Conservation (phyloP, 2,329 filamentous ascomycete genomes). For the Colletotrichum phormii region DNA sequence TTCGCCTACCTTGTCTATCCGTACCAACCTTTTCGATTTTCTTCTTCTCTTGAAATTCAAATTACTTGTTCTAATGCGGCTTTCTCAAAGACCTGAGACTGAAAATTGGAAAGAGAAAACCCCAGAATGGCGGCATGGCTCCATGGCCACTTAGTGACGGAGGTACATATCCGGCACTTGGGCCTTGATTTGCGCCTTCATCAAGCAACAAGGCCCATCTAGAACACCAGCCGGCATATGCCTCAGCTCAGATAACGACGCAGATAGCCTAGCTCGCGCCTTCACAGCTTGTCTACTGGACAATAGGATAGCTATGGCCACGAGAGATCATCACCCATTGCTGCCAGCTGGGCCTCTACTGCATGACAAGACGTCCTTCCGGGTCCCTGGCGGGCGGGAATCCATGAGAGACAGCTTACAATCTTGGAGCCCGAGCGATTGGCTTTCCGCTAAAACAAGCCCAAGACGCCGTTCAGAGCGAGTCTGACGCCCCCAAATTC, state of each 20-base stretch:
- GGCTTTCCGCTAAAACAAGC: slow-evolving; percentile 23
- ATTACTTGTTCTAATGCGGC: neutral
- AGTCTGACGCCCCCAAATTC: slow-evolving; percentile 21
- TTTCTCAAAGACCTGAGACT: neutral
- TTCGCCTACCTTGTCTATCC: neutral
- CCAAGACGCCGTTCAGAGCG: slow-evolving; percentile 1
- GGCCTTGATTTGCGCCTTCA: neutral
- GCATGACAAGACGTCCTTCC: neutral
- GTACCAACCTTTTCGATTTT: neutral
- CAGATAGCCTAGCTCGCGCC: neutral
- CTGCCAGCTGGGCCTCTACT: neutral
- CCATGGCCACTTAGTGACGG: neutral
- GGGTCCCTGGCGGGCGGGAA: neutral
- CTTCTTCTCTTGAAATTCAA: no score
- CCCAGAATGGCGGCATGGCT: neutral
- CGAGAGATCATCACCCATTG: neutral
- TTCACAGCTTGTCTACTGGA: neutral
- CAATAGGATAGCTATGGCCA: neutral
- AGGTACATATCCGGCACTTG: neutral
- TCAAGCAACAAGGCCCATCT: neutral
- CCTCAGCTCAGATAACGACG: neutral
- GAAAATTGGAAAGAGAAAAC: neutral
- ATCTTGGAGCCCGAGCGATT: neutral
- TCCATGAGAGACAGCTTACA: slow-evolving; percentile 5
- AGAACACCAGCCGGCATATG: neutral